A percentile compares a stretch with the other conserved stretches of the same genome.
phyloP scores from a whole-genome alignment of 768 basidiomycete species.

The Imleria badia region DNA sequence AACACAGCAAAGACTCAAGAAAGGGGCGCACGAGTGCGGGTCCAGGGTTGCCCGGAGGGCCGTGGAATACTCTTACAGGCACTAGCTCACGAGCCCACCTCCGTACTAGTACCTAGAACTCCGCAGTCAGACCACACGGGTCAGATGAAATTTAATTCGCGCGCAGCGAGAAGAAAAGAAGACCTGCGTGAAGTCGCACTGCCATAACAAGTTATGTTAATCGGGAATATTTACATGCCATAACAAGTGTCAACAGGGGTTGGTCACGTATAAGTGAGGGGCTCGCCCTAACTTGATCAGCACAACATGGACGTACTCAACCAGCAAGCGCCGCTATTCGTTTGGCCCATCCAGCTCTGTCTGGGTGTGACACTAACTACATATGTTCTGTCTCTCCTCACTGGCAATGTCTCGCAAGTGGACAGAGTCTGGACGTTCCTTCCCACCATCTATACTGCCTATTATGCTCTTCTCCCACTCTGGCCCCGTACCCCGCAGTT shows the following conservation, averaged over 20 bases:
- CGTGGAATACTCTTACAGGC: too few species aligned
- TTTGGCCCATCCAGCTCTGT: constrained; percentile 68
- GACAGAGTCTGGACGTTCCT: constrained; percentile 81
- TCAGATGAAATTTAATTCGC: too few species aligned
- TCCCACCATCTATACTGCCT: constrained; percentile 79
- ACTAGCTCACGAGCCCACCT: too few species aligned
- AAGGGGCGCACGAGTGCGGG: too few species aligned
- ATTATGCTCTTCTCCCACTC: constrained; percentile 76
- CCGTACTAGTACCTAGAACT: too few species aligned
- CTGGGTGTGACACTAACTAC: constrained; percentile 43
- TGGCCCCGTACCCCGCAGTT: constrained; percentile 39
- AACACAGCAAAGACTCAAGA: too few species aligned
- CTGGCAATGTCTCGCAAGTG: constrained; percentile 82
- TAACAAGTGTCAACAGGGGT: constrained; percentile 14
- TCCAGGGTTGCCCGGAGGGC: too few species aligned
- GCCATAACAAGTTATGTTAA: too few species aligned
- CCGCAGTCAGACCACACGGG: too few species aligned
- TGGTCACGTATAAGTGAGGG: constrained; percentile 4
- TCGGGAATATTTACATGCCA: too few species aligned
- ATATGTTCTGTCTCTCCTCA: constrained; percentile 63
- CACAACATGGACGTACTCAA: constrained; percentile 14
- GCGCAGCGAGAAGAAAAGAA: too few species aligned
- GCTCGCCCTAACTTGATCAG: not conserved
- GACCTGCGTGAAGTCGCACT: too few species aligned
- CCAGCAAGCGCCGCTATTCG: constrained; percentile 37